phyloP scores from a whole-genome alignment of 495 filamentous ascomycete genomes.

The Xylaria flabelliformis region DNA sequence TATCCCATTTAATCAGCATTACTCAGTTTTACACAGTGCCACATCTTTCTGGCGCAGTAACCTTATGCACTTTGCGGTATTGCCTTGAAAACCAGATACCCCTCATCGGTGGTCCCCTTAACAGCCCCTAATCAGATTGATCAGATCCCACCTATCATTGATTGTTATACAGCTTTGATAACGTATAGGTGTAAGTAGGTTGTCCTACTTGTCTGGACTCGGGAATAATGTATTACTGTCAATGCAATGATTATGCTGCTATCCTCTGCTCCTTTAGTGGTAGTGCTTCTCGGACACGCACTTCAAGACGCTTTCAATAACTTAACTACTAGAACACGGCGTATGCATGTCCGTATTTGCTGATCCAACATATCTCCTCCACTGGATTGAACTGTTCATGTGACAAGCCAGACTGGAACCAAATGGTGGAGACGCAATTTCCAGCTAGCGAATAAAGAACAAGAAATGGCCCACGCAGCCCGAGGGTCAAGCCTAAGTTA shows the following conservation, averaged over 20 bases:
- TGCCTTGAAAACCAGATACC: background rate
- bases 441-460: slow-evolving; percentile 10
- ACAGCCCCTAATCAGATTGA: background rate
- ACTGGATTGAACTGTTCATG: slow-evolving; percentile 18
- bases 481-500: background rate
- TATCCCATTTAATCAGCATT: background rate
- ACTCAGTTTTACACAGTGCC: slow-evolving; percentile 8
- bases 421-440: slow-evolving; percentile 18
- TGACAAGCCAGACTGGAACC: slow-evolving; percentile 15
- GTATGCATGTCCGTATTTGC: background rate
- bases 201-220: background rate
- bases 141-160: background rate
- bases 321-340: slow-evolving; percentile 1
- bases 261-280: background rate
- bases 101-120: background rate
- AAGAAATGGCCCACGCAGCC: slow-evolving; percentile 1
- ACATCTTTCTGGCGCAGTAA: background rate
- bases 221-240: too few relatives aligned
- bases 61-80: background rate
- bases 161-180: background rate
- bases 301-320: background rate
- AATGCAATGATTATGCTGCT: background rate
- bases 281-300: background rate
- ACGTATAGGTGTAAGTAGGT: background rate
- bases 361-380: background rate